Evolutionary conservation across 176 grass and related monocot genomes (phyloP), one percentile per base, ranked within the genome.

Genomic region (Phragmites australis): DNA sequence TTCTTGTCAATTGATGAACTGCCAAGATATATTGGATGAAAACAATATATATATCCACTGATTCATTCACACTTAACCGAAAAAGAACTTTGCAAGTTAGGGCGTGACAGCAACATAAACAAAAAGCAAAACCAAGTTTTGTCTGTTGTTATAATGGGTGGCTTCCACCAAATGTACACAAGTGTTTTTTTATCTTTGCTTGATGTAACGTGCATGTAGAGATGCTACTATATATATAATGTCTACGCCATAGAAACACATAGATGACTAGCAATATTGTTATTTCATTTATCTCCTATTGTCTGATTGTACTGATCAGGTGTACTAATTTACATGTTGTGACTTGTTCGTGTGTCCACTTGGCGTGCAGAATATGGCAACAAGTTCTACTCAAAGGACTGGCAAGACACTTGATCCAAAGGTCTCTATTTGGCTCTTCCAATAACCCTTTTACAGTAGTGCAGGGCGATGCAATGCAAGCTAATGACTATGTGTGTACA

Each of bases 321-420:
- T 61, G 47, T 77, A 70, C 44, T 61, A 42, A 62, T 43, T 78
- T 71, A 11, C 75, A 68, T 68, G 22, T 75, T 68, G 42, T 60
- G 44, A 17, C 9, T 56, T 60, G 42, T 58, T 79, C 52, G 19
- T 53, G 19, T 53, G 32, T 39, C 44, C 65, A 56, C 19, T 34
- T 89, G 52, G 2, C 66, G 25, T 77, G 77, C 89, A 94, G 91
- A 94, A 88, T 53, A 88, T 78, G 72, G 23, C 80, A 74, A 79
- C 56, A 47, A 82, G 75, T 44, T 88, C 89, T 50, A 74, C 68
- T 80, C 56, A 76, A 17, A 90, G 77, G 47, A 51, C 89, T 48
- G 91, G 84, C 51, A 97, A 88, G 72, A 56, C 70, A 69, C 68
- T 82, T 65, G 94, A 97, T 80, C 50, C 91, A 76, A 97, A 93